These are phyloP conservation scores for Naganishia friedmannii DNA, from an alignment of 768 basidiomycete species.

Conservation along the genomic window DNA sequence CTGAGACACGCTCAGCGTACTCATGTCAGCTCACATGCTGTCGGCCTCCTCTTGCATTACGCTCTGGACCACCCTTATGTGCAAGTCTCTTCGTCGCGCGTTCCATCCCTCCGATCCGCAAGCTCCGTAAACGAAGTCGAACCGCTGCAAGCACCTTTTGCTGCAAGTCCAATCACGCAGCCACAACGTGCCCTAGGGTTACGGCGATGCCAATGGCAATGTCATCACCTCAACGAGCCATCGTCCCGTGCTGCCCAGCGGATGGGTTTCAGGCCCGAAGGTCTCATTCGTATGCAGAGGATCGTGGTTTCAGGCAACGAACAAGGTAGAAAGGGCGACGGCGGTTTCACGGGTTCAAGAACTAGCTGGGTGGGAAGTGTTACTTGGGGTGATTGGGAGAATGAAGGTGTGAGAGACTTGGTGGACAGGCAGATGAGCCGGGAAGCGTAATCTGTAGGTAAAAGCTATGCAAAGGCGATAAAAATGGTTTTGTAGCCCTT, in stretches of 20 bases:
- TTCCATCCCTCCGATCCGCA: neutral
- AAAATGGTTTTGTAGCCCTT: neutral
- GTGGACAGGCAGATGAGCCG: constrained; percentile 41
- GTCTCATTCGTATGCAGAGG: constrained; percentile 36
- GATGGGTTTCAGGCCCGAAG: constrained; percentile 43
- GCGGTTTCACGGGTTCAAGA: constrained; percentile 33
- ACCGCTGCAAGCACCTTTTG: constrained; percentile 18
- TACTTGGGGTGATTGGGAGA: constrained; percentile 49
- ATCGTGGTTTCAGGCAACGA: constrained; percentile 31
- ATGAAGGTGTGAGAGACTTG: constrained; percentile 36
- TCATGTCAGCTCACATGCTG: constrained; percentile 46
- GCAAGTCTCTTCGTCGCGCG: neutral
- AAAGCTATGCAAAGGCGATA: too few relatives aligned
- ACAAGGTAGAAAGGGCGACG: constrained; percentile 33
- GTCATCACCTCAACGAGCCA: constrained; percentile 38
- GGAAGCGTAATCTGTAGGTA: neutral
- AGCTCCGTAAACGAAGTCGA: constrained; percentile 1
- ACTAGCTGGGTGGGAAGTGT: constrained; percentile 43
- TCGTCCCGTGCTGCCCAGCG: constrained; percentile 39
- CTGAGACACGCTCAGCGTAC: constrained; percentile 39
- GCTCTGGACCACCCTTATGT: constrained; percentile 31
- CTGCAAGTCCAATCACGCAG: neutral
- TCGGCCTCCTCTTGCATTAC: constrained; percentile 41
- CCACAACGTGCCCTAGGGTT: constrained; percentile 31
- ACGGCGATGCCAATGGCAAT: constrained; percentile 45